Base-by-base conservation (phyloP, 1,139 yeast genomes). In the Saccharomycopsis crataegensis region DNA sequence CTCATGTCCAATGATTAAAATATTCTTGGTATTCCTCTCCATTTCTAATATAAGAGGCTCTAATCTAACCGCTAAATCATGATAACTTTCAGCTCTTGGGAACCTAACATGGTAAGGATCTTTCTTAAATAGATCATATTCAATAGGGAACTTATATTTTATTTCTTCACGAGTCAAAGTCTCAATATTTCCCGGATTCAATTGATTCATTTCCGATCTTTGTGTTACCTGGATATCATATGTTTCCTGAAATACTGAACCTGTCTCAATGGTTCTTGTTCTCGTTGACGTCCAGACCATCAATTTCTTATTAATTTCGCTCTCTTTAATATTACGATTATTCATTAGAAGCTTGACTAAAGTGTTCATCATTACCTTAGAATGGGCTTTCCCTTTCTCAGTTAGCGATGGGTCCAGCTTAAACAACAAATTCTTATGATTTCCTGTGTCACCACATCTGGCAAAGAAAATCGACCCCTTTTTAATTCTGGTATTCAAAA, bases 101-200 rank as follows among this genome's bases (percentile, higher is more conserved):
- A 81, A 93, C 57, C 99, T 76, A 67, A 86, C 93, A 67, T 93
- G 97, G 65, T 93, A 94, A 1, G 96, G 96, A 66, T 91, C 97
- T 58, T 74, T 72, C 54, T 71, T 58, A 64, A 82, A 87, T 62
- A 79, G 83, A 56, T 73, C 76, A 64, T 77, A 86, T 61, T 90
- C 97, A 2, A 73, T 76, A 0, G 96, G 95, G 64, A 72, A 88
- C 60, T 74, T 71, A 46, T 68, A 65, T 58, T 73, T 68, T 57
- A 91, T 77, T 63, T 87, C 84, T 14, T 75, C 82, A 36, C 75
- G 79, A 0, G 78, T 66, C 70, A 89, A 69, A 40, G 81, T 83
- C 31, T 89, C 95, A 12, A 84, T 85, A 8, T 80, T 82, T n/a
- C 99, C 99, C 0, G 96, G 96, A 63, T 91, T 89, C 64, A 88